Base-by-base conservation (phyloP, 257 asterid genomes). In the Penstemon davidsonii region DNA sequence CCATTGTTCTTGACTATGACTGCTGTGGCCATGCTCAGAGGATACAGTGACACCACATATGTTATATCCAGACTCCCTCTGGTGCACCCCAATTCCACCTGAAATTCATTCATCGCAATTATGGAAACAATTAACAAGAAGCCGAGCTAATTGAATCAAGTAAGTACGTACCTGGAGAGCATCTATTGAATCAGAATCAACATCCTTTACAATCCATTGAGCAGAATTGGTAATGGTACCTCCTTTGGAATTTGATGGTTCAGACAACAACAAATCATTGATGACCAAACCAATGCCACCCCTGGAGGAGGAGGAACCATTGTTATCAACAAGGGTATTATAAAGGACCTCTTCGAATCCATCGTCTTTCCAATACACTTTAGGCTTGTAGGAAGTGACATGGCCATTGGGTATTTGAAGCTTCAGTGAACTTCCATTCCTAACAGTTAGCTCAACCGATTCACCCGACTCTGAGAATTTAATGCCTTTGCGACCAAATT, bases 301-400 rank as follows among this genome's bases (percentile, higher is more conserved):
- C 77, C 75, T 80, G 18, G 18, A 15, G 18, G 18, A 15, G 18
- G 18, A 15, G 18, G 18, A 15, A 15, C 18, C 18, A 15, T 15
- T 15, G 18, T 15, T 15, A 1, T 88, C 55, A 52, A 61, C 54
- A 41, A 80, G 77, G 53, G 86, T 77, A 8, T 92, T 78, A 42
- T 84, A 80, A 44, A 90, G 96, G 39, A 86, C 81, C 76, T 88
- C 96, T 75, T 88, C 97, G 12, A 66, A 88, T 4, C 95, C 97
- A 18, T 91, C 95, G 49, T 91, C 97, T 71, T 82, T 88, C 97
- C 97, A 91, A 75, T 85, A 84, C 33, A 90, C 97, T 71, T 87
- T 90, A 2, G 95, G 95, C 82, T 50, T 81, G 81, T 90, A 90
- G 41, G 96, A 88, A 69, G 86, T 82, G 40, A 91, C 72, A 45